A percentile compares a stretch with the other conserved stretches of the same genome.
phyloP scores from a whole-genome alignment of 345 rosid genomes.

The Turnera subulata region DNA sequence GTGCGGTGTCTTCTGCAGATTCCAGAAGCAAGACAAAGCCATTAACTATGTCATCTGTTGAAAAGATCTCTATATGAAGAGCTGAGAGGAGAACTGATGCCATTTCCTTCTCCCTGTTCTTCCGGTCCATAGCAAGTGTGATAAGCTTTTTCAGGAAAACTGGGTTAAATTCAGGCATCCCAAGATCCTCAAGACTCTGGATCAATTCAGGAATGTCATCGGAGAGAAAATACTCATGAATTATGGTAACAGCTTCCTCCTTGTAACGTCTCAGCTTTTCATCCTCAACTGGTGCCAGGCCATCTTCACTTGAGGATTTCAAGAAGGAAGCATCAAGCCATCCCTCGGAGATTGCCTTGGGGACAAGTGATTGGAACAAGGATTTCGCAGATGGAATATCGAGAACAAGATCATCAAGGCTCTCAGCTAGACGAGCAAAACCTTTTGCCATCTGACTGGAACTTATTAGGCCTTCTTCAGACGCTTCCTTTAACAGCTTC shows the following conservation, averaged over 20 bases:
- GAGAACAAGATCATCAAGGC: constrained; percentile 93
- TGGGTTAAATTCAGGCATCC: constrained; percentile 66
- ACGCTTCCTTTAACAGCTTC: constrained; percentile 81
- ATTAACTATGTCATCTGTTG: constrained; percentile 78
- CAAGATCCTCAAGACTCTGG: constrained; percentile 80
- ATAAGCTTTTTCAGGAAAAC: constrained; percentile 83
- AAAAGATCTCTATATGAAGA: constrained; percentile 91
- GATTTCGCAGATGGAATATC: constrained; percentile 84
- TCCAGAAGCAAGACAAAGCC: constrained; percentile 94
- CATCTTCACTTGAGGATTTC: constrained; percentile 40
- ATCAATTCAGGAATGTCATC: constrained; percentile 98
- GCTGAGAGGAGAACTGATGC: constrained; percentile 93
- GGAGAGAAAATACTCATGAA: constrained; percentile 93
- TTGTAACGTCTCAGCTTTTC: constrained; percentile 59
- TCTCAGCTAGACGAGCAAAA: constrained; percentile 72
- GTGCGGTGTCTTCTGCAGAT: constrained; percentile 92
- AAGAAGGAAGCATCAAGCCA: constrained; percentile 77
- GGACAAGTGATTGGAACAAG: constrained; percentile 53
- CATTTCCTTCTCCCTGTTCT: constrained; percentile 99
- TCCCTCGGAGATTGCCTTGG: constrained; percentile 75
- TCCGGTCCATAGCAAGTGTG: constrained; percentile 93
- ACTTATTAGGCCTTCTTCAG: constrained; percentile 91
- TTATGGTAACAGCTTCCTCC: constrained; percentile 70
- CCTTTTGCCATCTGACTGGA: constrained; percentile 97
- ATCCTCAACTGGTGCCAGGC: constrained; percentile 37